Conservation (phyloP, 495 filamentous ascomycete genomes). For the Penicillium goetzii region DNA sequence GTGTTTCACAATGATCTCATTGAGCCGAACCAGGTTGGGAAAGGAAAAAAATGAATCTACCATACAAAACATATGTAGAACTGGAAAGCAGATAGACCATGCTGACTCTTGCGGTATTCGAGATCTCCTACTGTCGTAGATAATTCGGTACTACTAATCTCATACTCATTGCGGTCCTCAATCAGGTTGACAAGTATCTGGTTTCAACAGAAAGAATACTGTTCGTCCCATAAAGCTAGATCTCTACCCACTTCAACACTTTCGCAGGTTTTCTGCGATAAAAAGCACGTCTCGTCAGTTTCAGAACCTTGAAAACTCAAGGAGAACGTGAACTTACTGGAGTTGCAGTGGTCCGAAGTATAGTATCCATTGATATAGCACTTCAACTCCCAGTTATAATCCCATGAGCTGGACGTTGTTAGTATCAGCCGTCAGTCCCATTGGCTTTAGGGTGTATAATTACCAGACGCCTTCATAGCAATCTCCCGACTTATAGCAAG, state of each 20-base stretch:
- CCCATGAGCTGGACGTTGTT: background rate
- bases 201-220: background rate
- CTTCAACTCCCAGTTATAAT: conserved; percentile 3
- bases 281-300: background rate
- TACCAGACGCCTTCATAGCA: conserved; percentile 7
- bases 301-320: too few species aligned
- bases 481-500: conserved; percentile 5
- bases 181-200: background rate
- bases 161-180: background rate
- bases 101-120: background rate
- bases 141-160: background rate
- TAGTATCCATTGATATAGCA: conserved; percentile 10
- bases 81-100: background rate
- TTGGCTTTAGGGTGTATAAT: background rate
- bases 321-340: background rate
- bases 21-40: background rate
- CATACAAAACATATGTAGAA: too few species aligned
- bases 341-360: conserved; percentile 9
- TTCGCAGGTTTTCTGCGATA: background rate
- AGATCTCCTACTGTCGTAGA: background rate
- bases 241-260: background rate
- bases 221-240: background rate
- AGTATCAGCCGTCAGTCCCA: background rate
- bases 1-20: too few species aligned
- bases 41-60: too few species aligned